Evolutionary conservation across 2,329 filamentous ascomycete species (phyloP).

Genomic region (Parastagonospora nodorum): DNA sequence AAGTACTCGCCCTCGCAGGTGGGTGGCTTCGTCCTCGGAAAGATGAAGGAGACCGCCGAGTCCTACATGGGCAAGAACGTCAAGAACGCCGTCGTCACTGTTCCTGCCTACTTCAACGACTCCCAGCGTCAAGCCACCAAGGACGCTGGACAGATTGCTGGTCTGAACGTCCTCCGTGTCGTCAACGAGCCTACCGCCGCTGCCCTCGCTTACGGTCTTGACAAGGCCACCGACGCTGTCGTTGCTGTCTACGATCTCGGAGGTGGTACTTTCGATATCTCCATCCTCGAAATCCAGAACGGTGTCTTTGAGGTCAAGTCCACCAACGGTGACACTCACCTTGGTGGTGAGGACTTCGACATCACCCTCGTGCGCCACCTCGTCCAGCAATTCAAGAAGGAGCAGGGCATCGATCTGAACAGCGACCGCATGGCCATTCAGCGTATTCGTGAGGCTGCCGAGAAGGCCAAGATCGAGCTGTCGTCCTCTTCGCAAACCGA

Average conservation of each 20-base stretch:
- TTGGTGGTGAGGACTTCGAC: constrained; percentile 98
- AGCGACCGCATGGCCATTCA: constrained; percentile 97
- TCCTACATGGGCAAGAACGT: constrained; percentile 86
- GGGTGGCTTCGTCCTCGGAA: constrained; percentile 92
- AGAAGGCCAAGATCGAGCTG: constrained; percentile 99
- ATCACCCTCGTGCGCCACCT: constrained; percentile 93
- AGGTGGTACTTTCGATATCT: constrained; percentile 99
- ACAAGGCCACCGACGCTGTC: constrained; percentile 88
- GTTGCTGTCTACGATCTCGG: constrained; percentile 97
- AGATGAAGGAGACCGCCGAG: constrained; percentile 99
- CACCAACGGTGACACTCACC: constrained; percentile 97
- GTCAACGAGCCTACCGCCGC: constrained; percentile 98
- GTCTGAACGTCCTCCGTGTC: constrained; percentile 94
- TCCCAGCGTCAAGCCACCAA: constrained; percentile 97
- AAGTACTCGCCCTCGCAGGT: constrained; percentile 99
- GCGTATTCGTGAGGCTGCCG: constrained; percentile 96
- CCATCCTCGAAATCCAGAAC: constrained; percentile 94
- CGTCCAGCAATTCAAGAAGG: constrained; percentile 95
- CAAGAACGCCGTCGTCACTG: constrained; percentile 96
- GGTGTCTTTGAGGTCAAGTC: constrained; percentile 99
- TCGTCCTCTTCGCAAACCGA: constrained; percentile 95
- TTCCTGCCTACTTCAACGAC: constrained; percentile 98
- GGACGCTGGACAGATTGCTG: constrained; percentile 95
- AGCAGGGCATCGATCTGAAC: constrained; percentile 87
- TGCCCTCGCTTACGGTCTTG: constrained; percentile 91